Base-by-base conservation (phyloP, 2,329 filamentous ascomycete genomes). In the Pyricularia pennisetigena region DNA sequence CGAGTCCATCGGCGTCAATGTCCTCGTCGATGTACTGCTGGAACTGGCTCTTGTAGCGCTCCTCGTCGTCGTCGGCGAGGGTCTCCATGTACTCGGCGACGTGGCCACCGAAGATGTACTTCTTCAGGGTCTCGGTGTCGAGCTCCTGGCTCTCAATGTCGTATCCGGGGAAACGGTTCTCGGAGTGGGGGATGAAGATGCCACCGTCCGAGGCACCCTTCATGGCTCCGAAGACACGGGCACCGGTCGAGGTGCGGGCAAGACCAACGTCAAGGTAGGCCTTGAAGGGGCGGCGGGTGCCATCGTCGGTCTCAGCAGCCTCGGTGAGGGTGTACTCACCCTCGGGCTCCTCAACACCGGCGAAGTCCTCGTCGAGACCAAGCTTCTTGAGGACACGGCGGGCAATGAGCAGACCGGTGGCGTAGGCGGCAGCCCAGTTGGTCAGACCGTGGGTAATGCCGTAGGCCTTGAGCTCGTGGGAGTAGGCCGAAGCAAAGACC, bases 41-140 rank as follows among this genome's bases (percentile, higher is more conserved):
- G 91, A 99, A 99, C 87, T 99, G 95, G 76, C 88, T 89, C 88
- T 94, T 94, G 92, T 93, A 99, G 81, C 95, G 94, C 89, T 99
- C 95, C 91, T 99, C 95, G 80, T 99, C 95, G 80, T 99, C 95
- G 78, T 99, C 95, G 83, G 95, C 95, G 73, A 99, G 92, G 70
- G 91, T 95, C 90, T 99, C 95, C 95, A 99, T 99, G 90, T 99
- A 99, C 89, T 99, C 95, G 75, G 94, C 94, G 73, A 99, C 92
- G 89, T 99, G 95, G 71, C 95, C 94, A 79, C 88, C 95, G 83
- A 92, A 94, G 88, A 99, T 99, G 91, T 99, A 99, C 87, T 94
- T 97, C 88, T 94, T 93, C 80, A 99, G 92, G 75, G 88, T 91
- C 82, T 99, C 95, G 78, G 93, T 88, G 77, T 99, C 95, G 78